Evolutionary conservation across 1,139 yeast species (phyloP).

Genomic region (Diutina rugosa): DNA sequence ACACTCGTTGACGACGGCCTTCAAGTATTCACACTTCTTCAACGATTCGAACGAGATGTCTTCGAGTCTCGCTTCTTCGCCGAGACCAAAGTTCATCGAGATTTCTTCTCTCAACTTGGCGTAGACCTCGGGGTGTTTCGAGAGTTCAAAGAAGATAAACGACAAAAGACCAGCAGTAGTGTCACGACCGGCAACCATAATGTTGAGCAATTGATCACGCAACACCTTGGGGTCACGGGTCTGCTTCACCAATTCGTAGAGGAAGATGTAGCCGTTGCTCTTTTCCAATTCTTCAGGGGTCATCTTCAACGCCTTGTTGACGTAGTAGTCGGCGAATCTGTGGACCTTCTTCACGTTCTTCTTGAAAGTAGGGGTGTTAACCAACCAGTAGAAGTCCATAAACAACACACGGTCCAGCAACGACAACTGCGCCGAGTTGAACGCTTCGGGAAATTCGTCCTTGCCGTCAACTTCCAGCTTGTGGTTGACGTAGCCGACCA

Average conservation of each 20-base stretch:
- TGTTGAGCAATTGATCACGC: slow-evolving; percentile 17
- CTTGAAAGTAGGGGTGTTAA: slow-evolving; percentile 19
- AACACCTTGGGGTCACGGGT: slow-evolving; percentile 15
- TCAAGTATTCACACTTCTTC: slow-evolving; percentile 3
- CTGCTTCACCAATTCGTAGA: slow-evolving; percentile 17
- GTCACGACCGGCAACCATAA: slow-evolving; percentile 21
- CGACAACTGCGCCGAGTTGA: slow-evolving; percentile 19
- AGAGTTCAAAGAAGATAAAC: slow-evolving; percentile 14
- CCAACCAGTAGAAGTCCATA: slow-evolving; percentile 15
- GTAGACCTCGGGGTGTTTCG: slow-evolving; percentile 13
- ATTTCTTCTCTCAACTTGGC: slow-evolving; percentile 13
- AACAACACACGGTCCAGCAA: slow-evolving; percentile 18
- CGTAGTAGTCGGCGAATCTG: slow-evolving; percentile 16
- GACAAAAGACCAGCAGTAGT: slow-evolving; percentile 20
- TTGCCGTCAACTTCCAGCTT: slow-evolving; percentile 10
- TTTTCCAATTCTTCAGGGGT: slow-evolving; percentile 13
- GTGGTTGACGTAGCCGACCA: slow-evolving; percentile 11
- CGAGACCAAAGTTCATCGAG: slow-evolving; percentile 11
- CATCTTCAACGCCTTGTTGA: slow-evolving; percentile 17
- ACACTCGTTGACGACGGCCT: slow-evolving; percentile 1
- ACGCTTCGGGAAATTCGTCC: slow-evolving; percentile 15
- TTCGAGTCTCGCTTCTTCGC: slow-evolving; percentile 13
- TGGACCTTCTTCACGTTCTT: slow-evolving; percentile 17
- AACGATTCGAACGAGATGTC: slow-evolving; percentile 14
- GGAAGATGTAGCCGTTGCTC: slow-evolving; percentile 13